These are phyloP conservation scores for Cercospora nicotianae DNA, from an alignment of 2,329 filamentous ascomycete species.

Conservation along the genomic window DNA sequence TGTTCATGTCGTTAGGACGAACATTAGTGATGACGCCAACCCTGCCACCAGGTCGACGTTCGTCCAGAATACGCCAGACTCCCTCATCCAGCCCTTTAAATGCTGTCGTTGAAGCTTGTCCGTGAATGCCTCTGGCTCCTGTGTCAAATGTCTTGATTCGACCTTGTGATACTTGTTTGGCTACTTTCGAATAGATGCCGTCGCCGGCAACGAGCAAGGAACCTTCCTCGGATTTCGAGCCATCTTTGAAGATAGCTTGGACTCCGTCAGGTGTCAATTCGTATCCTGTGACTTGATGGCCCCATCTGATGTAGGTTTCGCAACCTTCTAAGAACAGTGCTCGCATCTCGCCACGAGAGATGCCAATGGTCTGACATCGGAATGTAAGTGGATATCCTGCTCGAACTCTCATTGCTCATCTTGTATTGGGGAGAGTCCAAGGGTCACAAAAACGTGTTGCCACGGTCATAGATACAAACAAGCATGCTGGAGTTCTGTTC, in stretches of 20 bases:
- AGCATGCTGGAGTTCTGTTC: neutral
- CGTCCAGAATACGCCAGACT: conserved; percentile 59
- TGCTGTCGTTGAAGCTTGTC: conserved; percentile 61
- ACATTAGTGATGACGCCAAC: conserved; percentile 65
- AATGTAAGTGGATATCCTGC: too few relatives aligned
- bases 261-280: conserved; percentile 58
- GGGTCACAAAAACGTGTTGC: neutral
- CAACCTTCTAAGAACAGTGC: conserved; percentile 58
- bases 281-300: conserved; percentile 58
- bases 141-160: conserved; percentile 63
- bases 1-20: conserved; percentile 59
- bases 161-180: conserved; percentile 59
- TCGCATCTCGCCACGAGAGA: conserved; percentile 64
- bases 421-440: neutral
- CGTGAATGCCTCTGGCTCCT: conserved; percentile 64
- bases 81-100: conserved; percentile 65
- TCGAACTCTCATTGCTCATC: neutral
- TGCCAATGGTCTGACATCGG: conserved; percentile 55
- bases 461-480: neutral
- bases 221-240: conserved; percentile 59
- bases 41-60: conserved; percentile 47
- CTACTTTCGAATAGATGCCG: conserved; percentile 61
- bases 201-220: conserved; percentile 62
- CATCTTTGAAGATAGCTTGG: conserved; percentile 59
- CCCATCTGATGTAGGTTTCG: conserved; percentile 58